phyloP scores from a whole-genome alignment of 495 filamentous ascomycete species.

The Penicillium roqueforti region DNA sequence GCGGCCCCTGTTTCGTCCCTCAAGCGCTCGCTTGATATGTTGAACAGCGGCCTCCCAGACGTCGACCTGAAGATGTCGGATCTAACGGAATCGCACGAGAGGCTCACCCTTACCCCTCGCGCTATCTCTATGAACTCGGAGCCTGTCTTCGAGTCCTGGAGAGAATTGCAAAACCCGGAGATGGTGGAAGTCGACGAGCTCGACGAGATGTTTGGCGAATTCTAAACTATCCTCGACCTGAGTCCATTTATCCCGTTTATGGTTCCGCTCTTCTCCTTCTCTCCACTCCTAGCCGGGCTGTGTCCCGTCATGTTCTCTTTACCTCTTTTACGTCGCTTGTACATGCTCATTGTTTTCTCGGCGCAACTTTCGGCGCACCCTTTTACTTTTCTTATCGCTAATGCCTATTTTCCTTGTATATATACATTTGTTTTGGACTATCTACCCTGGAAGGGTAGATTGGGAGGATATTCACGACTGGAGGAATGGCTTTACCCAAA shows the following conservation, averaged over 20 bases:
- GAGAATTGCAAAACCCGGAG: slow-evolving; percentile 78
- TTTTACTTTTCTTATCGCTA: slow-evolving; percentile 21
- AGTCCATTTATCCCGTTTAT: neutral
- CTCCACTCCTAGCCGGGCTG: slow-evolving; percentile 17
- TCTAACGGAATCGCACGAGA: slow-evolving; percentile 40
- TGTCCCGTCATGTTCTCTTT: slow-evolving; percentile 17
- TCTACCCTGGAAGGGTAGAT: slow-evolving; percentile 27
- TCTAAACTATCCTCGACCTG: slow-evolving; percentile 25
- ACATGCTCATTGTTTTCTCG: slow-evolving; percentile 29
- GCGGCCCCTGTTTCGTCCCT: slow-evolving; percentile 33
- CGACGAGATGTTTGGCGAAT: slow-evolving; percentile 71
- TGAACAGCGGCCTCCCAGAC: slow-evolving; percentile 40
- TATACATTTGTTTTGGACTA: slow-evolving; percentile 27
- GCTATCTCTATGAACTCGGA: slow-evolving; percentile 41
- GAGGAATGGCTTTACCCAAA: slow-evolving; percentile 11
- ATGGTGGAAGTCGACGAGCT: slow-evolving; percentile 88
- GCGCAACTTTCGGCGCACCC: slow-evolving; percentile 15
- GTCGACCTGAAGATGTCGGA: slow-evolving; percentile 47
- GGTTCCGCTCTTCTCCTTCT: neutral
- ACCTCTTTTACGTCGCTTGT: slow-evolving; percentile 18
- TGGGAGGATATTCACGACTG: slow-evolving; percentile 15
- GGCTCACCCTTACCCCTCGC: slow-evolving; percentile 37
- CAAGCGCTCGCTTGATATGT: slow-evolving; percentile 45
- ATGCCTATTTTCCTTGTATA: slow-evolving; percentile 32
- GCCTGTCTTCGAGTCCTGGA: slow-evolving; percentile 40